Evolutionary conservation across 192 early-diverging fungal species (phyloP).

Genomic region (Umbelopsis vinacea): DNA sequence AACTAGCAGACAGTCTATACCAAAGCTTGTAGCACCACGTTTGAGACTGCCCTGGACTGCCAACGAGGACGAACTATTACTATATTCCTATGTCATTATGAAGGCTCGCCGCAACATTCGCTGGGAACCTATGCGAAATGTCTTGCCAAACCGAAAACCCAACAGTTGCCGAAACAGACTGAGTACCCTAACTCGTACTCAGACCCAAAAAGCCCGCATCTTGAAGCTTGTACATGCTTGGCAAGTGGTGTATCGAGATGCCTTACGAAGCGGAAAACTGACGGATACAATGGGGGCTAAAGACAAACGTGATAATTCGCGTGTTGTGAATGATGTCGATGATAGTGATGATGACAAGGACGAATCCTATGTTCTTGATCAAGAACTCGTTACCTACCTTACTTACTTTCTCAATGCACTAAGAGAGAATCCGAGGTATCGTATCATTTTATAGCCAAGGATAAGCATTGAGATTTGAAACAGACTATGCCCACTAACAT

Average conservation of each 20-base stretch:
- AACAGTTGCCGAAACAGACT: not conserved
- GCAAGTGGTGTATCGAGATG: not conserved
- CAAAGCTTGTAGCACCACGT: not conserved
- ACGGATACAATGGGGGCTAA: not conserved
- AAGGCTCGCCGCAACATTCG: not conserved
- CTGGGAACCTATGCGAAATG: slow-evolving; percentile 1
- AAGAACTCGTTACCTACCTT: too few species aligned
- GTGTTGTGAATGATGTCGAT: too few species aligned
- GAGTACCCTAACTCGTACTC: not conserved
- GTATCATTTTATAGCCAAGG: not conserved
- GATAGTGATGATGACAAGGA: not conserved
- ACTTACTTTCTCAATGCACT: too few species aligned
- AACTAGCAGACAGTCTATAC: not conserved
- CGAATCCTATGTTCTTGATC: too few species aligned
- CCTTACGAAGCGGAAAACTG: not conserved
- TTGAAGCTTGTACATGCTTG: slow-evolving; percentile 1
- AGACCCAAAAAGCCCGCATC: not conserved
- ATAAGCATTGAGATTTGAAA: not conserved
- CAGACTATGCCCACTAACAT: not conserved
- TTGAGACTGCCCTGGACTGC: not conserved
- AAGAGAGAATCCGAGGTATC: too few species aligned
- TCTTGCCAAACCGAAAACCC: not conserved
- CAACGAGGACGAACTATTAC: not conserved
- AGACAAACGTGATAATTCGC: not conserved
- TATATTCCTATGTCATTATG: not conserved